Percentiles rank a stretch among this genome's conserved stretches.
phyloP scores from a whole-genome alignment of 2,329 filamentous ascomycete species.

The Colletotrichum caudatum region DNA sequence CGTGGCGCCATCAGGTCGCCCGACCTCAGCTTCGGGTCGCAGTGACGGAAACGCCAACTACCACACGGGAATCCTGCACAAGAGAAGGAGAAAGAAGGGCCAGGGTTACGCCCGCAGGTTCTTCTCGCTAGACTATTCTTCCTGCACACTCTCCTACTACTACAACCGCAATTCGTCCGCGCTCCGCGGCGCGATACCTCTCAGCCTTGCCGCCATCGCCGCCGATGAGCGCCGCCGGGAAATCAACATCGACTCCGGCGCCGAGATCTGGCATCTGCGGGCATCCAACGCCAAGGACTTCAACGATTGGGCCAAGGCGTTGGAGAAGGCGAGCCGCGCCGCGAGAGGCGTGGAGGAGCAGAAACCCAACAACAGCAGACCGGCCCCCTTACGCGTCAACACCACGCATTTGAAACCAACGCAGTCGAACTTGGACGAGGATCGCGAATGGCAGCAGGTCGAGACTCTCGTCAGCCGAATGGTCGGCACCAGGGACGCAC shows the following conservation, averaged over 20 bases:
- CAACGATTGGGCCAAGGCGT: slow-evolving; percentile 83
- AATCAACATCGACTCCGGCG: slow-evolving; percentile 96
- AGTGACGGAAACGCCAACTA: slow-evolving; percentile 69
- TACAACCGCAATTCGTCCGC: slow-evolving; percentile 94
- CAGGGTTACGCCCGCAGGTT: slow-evolving; percentile 94
- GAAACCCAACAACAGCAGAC: slow-evolving; percentile 40
- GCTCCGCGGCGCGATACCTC: slow-evolving; percentile 88
- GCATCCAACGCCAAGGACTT: slow-evolving; percentile 89
- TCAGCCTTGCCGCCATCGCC: slow-evolving; percentile 90
- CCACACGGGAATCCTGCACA: slow-evolving; percentile 87
- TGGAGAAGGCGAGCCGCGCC: slow-evolving; percentile 83
- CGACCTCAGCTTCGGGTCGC: slow-evolving; percentile 64
- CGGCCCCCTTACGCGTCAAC: slow-evolving; percentile 47
- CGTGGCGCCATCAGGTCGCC: slow-evolving; percentile 52
- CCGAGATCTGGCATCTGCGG: slow-evolving; percentile 95
- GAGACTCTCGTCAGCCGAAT: slow-evolving; percentile 88
- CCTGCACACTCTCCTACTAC: slow-evolving; percentile 96
- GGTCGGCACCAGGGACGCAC: slow-evolving; percentile 87
- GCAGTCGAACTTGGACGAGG: slow-evolving; percentile 66
- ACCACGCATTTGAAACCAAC: slow-evolving; percentile 46
- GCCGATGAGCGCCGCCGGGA: slow-evolving; percentile 89
- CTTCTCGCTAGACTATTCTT: slow-evolving; percentile 95
- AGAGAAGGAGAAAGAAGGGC: slow-evolving; percentile 91
- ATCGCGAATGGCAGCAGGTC: slow-evolving; percentile 87
- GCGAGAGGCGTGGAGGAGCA: slow-evolving; percentile 62